Evolutionary conservation across 208 protist species (phyloP).

Genomic region (Trypanosoma conorhini): DNA sequence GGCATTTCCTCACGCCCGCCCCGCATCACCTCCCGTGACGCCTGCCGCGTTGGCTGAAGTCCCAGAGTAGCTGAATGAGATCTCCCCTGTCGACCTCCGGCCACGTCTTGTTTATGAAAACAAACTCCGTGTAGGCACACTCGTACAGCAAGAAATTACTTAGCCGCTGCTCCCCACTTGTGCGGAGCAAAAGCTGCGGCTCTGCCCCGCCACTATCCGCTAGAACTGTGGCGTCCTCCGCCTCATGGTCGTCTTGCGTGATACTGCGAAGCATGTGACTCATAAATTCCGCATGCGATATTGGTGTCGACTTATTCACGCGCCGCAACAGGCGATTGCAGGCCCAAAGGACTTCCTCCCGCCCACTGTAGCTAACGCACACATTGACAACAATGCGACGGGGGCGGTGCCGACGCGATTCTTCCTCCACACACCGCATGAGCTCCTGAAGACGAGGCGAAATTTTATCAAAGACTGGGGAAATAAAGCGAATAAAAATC

Average conservation of each 20-base stretch:
- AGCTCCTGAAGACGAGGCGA: constrained; percentile 50
- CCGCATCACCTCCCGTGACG: constrained; percentile 39
- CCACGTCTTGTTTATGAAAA: constrained; percentile 79
- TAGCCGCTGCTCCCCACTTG: constrained; percentile 81
- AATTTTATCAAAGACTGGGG: constrained; percentile 52
- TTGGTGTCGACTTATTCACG: constrained; percentile 15
- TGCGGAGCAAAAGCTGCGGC: constrained; percentile 85
- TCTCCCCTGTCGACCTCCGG: constrained; percentile 65
- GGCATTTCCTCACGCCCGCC: background rate
- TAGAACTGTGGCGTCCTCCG: constrained; percentile 38
- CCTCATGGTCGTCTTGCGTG: constrained; percentile 67
- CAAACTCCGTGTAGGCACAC: constrained; percentile 85
- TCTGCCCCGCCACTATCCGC: constrained; percentile 39
- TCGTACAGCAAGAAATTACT: constrained; percentile 92
- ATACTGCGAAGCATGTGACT: constrained; percentile 85
- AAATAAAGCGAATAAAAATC: constrained; percentile 90
- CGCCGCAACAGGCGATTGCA: constrained; percentile 49
- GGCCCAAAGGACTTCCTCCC: constrained; percentile 64
- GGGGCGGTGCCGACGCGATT: constrained; percentile 45
- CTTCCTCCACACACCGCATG: constrained; percentile 70
- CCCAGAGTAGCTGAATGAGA: constrained; percentile 38
- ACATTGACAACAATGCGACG: constrained; percentile 80
- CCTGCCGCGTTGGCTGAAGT: constrained; percentile 53
- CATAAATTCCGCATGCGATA: constrained; percentile 56
- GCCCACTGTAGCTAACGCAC: constrained; percentile 90